Conservation (phyloP, 331 rosid genomes). For the Acacia concinna region DNA sequence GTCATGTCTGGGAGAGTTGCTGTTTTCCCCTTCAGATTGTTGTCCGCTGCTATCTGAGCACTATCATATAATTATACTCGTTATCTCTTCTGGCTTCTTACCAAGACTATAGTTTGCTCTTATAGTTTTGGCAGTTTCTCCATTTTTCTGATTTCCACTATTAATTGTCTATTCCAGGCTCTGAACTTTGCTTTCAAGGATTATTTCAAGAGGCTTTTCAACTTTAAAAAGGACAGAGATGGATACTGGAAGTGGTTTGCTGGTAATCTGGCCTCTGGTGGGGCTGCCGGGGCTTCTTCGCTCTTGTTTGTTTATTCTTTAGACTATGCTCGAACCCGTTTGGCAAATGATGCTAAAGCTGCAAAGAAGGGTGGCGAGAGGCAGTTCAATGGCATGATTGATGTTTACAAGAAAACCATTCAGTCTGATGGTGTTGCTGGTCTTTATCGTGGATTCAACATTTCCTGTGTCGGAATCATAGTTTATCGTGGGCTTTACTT, state of each 20-base stretch:
- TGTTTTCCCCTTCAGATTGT: neutral
- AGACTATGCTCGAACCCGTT: slow-evolving; percentile 83
- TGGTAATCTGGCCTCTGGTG: slow-evolving; percentile 95
- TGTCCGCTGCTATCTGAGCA: neutral
- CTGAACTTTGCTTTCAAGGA: slow-evolving; percentile 91
- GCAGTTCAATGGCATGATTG: slow-evolving; percentile 80
- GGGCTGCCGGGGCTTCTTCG: slow-evolving; percentile 91
- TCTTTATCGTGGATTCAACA: slow-evolving; percentile 84
- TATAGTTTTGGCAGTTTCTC: neutral
- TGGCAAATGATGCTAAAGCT: slow-evolving; percentile 85
- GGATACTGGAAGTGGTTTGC: slow-evolving; percentile 99
- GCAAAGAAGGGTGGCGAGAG: slow-evolving; percentile 88
- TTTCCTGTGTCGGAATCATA: slow-evolving; percentile 77
- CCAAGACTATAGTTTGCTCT: neutral
- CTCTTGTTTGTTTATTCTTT: slow-evolving; percentile 79
- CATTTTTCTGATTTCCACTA: neutral
- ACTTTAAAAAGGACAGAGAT: slow-evolving; percentile 83
- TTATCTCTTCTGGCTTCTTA: neutral
- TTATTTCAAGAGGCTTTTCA: slow-evolving; percentile 88
- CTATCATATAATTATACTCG: neutral
- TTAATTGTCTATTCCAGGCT: slow-evolving; percentile 53
- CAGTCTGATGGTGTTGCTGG: slow-evolving; percentile 86
- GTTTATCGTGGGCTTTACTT: slow-evolving; percentile 90
- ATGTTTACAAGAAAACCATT: slow-evolving; percentile 79
- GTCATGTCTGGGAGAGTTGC: neutral